Evolutionary conservation across 345 rosid species (phyloP).

Genomic region (Atalantia buxifolia): DNA sequence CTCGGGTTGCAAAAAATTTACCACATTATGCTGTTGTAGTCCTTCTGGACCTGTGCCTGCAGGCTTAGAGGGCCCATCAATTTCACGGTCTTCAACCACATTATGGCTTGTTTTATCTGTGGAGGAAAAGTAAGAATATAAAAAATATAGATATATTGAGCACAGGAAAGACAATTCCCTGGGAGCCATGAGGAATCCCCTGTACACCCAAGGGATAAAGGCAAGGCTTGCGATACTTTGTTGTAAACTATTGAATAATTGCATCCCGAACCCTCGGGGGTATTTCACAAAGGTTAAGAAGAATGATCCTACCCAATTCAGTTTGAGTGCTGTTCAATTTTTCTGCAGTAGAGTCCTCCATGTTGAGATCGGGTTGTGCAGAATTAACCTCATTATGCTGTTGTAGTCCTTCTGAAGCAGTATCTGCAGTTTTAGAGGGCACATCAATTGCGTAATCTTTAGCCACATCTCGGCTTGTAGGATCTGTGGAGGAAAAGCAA

Average conservation of each 20-base stretch:
- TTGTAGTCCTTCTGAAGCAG: slow-evolving; percentile 11
- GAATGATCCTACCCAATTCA: not conserved
- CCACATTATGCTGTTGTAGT: slow-evolving; percentile 28
- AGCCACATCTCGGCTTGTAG: slow-evolving; percentile 23
- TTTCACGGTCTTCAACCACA: slow-evolving; percentile 27
- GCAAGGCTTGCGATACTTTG: not conserved
- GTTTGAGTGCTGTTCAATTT: not conserved
- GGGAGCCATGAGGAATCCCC: not conserved
- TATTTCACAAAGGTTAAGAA: not conserved
- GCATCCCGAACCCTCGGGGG: not conserved
- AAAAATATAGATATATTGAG: not conserved
- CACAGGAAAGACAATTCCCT: not conserved
- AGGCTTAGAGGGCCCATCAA: slow-evolving; percentile 24
- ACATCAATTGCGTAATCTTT: slow-evolving; percentile 32
- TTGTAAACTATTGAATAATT: too few relatives aligned
- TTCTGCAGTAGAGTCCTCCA: not conserved
- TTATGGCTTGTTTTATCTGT: slow-evolving; percentile 38
- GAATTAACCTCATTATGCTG: slow-evolving; percentile 29
- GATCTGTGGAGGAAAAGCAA: slow-evolving; percentile 28
- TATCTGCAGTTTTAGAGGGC: slow-evolving; percentile 26
- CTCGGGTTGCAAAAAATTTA: not conserved
- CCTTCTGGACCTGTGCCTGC: slow-evolving; percentile 19
- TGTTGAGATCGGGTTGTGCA: not conserved
- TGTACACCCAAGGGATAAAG: not conserved
- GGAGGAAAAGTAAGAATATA: not conserved